phyloP scores from a whole-genome alignment of 208 protist species.

The Trypanosoma conorhini region DNA sequence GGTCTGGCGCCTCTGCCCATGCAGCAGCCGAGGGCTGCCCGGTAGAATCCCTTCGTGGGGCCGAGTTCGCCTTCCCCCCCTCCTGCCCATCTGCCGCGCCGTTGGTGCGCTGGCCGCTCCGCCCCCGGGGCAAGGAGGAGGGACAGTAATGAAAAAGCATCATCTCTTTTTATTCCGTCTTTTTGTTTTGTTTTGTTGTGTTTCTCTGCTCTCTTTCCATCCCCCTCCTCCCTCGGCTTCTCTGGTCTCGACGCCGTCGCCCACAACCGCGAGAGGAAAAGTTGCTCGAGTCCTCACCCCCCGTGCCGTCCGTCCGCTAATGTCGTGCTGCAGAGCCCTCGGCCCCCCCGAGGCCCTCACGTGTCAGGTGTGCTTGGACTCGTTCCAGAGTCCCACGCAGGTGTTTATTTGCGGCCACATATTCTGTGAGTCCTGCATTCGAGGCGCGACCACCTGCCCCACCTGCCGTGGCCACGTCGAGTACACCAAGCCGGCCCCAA shows the following conservation, averaged over 20 bases:
- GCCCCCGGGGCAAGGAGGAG: too few relatives aligned
- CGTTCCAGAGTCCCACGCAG: conserved; percentile 64
- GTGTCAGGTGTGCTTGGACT: conserved; percentile 75
- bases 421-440: conserved; percentile 64
- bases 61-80: too few relatives aligned
- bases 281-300: not conserved
- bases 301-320: not conserved
- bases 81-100: too few relatives aligned
- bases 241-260: not conserved
- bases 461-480: conserved; percentile 43
- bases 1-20: not conserved
- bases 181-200: conserved; percentile 8
- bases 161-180: conserved; percentile 1
- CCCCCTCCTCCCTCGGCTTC: not conserved
- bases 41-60: not conserved
- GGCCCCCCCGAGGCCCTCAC: conserved; percentile 42
- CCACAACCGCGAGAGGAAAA: not conserved
- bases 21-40: too few relatives aligned
- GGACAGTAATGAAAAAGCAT: too few relatives aligned
- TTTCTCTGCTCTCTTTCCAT: not conserved
- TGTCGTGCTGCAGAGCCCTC: conserved; percentile 48
- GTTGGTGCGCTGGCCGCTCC: too few relatives aligned
- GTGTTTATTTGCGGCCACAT: conserved; percentile 72
- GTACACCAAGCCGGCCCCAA: conserved; percentile 31
- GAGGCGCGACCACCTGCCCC: conserved; percentile 36